Conservation (phyloP, 345 rosid genomes). For the Eucalyptus sp. region DNA sequence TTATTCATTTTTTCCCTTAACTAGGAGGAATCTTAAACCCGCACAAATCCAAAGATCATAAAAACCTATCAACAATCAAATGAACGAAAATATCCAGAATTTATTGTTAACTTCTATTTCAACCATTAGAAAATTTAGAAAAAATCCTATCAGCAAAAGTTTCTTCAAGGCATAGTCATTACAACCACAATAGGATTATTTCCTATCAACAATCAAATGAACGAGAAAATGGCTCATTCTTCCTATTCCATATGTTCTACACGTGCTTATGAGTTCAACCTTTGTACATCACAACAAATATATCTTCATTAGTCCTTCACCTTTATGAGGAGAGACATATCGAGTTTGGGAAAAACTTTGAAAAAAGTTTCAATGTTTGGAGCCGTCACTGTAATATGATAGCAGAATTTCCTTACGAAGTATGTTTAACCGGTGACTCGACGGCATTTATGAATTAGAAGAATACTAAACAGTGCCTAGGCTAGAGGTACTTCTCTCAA, state of each 20-base stretch:
- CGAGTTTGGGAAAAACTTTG: neutral
- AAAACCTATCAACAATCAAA: neutral
- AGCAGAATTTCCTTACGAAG: neutral
- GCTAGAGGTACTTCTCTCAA: neutral
- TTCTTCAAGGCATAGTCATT: neutral
- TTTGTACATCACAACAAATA: neutral
- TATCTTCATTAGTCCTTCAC: neutral
- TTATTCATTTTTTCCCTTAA: neutral
- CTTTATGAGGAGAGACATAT: neutral
- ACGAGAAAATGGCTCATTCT: neutral
- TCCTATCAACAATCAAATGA: neutral
- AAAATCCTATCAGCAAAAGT: neutral
- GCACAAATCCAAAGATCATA: accelerated
- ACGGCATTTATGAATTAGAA: neutral
- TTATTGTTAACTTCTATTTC: neutral
- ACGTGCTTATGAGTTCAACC: neutral
- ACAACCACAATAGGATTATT: neutral
- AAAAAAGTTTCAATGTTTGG: neutral
- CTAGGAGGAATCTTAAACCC: neutral
- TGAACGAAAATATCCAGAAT: neutral
- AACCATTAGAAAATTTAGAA: neutral
- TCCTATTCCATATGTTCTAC: neutral
- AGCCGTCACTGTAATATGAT: accelerated
- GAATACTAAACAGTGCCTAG: neutral
- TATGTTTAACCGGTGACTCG: neutral